A percentile compares a stretch with the other conserved stretches of the same genome.
phyloP scores from a whole-genome alignment of 208 protist genomes.

The Endotrypanum monterogeii region DNA sequence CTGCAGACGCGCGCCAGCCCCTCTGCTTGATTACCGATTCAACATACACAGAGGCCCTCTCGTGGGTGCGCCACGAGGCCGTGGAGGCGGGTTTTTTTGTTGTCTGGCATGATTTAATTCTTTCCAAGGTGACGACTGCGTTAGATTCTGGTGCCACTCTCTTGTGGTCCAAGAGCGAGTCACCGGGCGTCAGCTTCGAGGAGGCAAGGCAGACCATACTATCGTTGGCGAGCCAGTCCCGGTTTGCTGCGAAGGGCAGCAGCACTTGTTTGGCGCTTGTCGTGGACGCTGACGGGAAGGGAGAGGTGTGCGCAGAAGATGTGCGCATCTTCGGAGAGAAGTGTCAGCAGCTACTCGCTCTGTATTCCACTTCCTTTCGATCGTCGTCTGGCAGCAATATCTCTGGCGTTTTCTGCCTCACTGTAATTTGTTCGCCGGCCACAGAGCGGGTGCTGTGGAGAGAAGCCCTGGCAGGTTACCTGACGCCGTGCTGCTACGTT shows the following conservation, averaged over 20 bases:
- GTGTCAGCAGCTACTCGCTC: conserved; percentile 19
- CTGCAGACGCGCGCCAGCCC: conserved; percentile 14
- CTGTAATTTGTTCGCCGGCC: conserved; percentile 23
- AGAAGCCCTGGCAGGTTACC: not conserved
- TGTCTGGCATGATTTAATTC: conserved; percentile 20
- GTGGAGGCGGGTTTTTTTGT: conserved; percentile 18
- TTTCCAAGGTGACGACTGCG: conserved; percentile 13
- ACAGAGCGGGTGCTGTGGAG: conserved; percentile 33
- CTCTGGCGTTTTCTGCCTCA: conserved; percentile 18
- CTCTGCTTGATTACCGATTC: conserved; percentile 28
- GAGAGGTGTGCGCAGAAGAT: not conserved
- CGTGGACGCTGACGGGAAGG: conserved; percentile 6
- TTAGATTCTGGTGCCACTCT: not conserved
- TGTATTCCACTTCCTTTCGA: conserved; percentile 10
- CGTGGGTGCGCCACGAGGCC: conserved; percentile 23
- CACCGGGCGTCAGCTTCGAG: conserved; percentile 1
- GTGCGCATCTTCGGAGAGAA: conserved; percentile 11
- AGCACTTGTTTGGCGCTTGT: conserved; percentile 21
- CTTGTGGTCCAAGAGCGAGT: not conserved
- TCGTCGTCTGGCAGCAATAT: not conserved
- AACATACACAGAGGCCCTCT: conserved; percentile 15
- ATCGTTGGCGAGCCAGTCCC: conserved; percentile 8
- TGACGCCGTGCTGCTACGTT: conserved; percentile 27
- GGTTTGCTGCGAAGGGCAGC: conserved; percentile 6
- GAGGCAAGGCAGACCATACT: conserved; percentile 10